Conservation (phyloP, 2,329 filamentous ascomycete species). For the Colletotrichum spinosum region DNA sequence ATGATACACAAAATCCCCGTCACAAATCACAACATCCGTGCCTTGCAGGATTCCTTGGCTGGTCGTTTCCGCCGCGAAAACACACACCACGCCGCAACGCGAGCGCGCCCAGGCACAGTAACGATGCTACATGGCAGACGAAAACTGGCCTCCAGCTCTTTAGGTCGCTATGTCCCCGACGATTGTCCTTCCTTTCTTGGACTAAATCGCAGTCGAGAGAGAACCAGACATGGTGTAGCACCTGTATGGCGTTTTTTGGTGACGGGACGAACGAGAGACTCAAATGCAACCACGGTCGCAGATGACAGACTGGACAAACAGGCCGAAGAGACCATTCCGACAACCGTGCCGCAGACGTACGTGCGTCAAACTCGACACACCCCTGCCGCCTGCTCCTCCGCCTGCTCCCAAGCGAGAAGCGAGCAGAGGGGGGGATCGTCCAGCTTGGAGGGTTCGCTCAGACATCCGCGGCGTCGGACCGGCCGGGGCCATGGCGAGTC, state of each 20-base stretch:
- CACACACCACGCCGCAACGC: too few relatives aligned
- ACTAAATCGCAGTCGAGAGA: neutral
- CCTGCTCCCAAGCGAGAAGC: conserved; percentile 1
- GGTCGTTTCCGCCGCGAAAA: too few relatives aligned
- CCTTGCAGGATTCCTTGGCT: conserved; percentile 16
- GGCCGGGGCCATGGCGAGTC: conserved; percentile 13
- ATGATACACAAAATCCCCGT: conserved; percentile 1
- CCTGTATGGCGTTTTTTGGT: too few relatives aligned
- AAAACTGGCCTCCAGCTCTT: neutral
- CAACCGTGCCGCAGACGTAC: too few relatives aligned
- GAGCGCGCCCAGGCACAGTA: neutral
- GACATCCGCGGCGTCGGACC: conserved; percentile 27
- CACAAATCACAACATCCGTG: conserved; percentile 16
- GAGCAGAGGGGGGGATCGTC: neutral
- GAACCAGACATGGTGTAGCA: neutral
- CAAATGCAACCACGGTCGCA: too few relatives aligned
- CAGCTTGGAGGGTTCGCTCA: conserved; percentile 17
- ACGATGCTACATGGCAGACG: neutral
- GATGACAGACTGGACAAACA: too few relatives aligned
- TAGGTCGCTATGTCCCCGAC: neutral
- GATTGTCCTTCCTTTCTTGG: conserved; percentile 17
- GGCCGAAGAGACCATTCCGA: too few relatives aligned
- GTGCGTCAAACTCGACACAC: too few relatives aligned
- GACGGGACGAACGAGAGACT: conserved; percentile 8
- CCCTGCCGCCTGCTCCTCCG: neutral